Evolutionary conservation across 2,329 filamentous ascomycete genomes (phyloP), one percentile per base, ranked within the genome.

Genomic region (Aureobasidium sp.): DNA sequence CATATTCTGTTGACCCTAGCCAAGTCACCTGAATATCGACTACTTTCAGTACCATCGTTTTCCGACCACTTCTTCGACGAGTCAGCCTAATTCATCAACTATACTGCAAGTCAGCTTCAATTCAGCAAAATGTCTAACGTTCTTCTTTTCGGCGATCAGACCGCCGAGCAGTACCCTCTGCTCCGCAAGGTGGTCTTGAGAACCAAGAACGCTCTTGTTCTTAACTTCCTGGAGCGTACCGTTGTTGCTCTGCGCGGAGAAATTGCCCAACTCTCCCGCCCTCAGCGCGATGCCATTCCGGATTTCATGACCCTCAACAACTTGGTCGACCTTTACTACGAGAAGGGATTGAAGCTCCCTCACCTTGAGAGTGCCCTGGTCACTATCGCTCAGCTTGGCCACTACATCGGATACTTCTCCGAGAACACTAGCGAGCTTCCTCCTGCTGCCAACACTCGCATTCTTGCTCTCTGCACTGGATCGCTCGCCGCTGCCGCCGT

Each of bases 141-240:
- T 63, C 81, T 87, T 72, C 82, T 89, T 65, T 88, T 89, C 71
- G 86, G 86, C 76, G 87, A 89, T 71, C 87, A 89, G 75, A 88
- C 86, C 64, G 80, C 85, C 68, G 84, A 87, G 72, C 86, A 86
- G 68, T 83, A 87, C 71, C 77, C 77, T 67, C 84, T 87, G 66
- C 75, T 89, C 64, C 74, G 77, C 67, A 79, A 78, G 68, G 73
- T 78, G 34, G 73, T 74, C 62, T 73, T 77, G 56, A 76, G 77
- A 69, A 79, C 76, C 67, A 77, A 79, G 69, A 81, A 81, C 70
- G 82, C 84, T 56, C 78, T 87, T 29, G 79, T 87, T 53, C 81
- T 79, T 68, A 83, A 82, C 51, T 89, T 89, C 71, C 76, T 88
- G 63, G 81, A 85, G 65, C 79, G 82, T 66, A 79, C 78, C 61